Evolutionary conservation across 257 asterid genomes (phyloP), one percentile per base, ranked within the genome.

Genomic region (Leonotis leonurus): DNA sequence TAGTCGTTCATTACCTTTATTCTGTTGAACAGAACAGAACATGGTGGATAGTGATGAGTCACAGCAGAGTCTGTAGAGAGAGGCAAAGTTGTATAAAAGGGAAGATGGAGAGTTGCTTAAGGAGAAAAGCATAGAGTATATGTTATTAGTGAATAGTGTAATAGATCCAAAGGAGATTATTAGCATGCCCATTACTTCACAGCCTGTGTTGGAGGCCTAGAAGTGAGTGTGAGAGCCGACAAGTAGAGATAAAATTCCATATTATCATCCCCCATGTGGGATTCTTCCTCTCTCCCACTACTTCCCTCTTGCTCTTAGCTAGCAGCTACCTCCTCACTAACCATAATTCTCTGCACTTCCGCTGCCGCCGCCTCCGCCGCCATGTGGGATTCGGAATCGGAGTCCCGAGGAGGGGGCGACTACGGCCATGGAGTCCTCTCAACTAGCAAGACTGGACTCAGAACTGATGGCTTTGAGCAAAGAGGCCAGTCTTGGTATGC

Each of bases 321-420:
- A n/a, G n/a, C n/a, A n/a, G n/a, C n/a, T n/a, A n/a, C n/a, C n/a
- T n/a, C n/a, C 45, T 62, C 64, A 6, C 39, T 33, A n/a, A 30
- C 39, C 20, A 24, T 62, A 41, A 60, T 10, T 12, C 12, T 20
- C 21, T 30, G 6, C 36, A 1, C 36, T 11, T 17, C 1, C 4
- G 1, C 57, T 52, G 70, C 20, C 48, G 2, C 3, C 13, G 1
- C 24, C 35, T 32, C 36, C 35, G 48, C 17, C 39, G 52, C 20
- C 29, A 91, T 91, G 98, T 91, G 96, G 98, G 98, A 91, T 60
- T 84, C 95, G 0, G 96, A 91, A 39, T 56, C 77, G 14, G 96
- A 91, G 60, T 72, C 95, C 6, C 49, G 5, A 8, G 72, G 68
- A 2, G 81, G 85, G 11, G 83, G 83, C 3, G 95, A 81, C 55